Conservation (phyloP, 441 rosid species). For the Cnidoscolus chayamansa region DNA sequence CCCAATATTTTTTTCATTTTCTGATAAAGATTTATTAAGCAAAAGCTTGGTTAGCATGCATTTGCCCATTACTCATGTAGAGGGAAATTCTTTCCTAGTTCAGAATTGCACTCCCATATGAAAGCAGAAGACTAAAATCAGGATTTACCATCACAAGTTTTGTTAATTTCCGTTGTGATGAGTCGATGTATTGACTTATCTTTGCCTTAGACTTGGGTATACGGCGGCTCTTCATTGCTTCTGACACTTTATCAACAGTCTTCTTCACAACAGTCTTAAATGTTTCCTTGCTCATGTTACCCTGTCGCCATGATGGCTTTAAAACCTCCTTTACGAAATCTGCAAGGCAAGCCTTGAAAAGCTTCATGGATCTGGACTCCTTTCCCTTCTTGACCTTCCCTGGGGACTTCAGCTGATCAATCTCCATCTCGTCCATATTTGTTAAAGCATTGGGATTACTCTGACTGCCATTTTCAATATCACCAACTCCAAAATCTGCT, state of each 20-base stretch:
- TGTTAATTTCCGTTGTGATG: constrained; percentile 67
- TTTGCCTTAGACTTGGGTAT: constrained; percentile 77
- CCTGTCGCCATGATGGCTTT: constrained; percentile 87
- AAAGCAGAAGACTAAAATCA: constrained; percentile 1
- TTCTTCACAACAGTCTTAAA: constrained; percentile 89
- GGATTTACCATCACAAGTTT: constrained; percentile 83
- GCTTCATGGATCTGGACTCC: constrained; percentile 65
- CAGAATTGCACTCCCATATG: neutral
- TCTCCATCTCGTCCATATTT: constrained; percentile 45
- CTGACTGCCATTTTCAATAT: constrained; percentile 57
- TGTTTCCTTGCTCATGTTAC: constrained; percentile 95
- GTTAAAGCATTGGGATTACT: constrained; percentile 35
- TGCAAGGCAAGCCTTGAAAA: constrained; percentile 67
- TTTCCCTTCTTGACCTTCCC: constrained; percentile 41
- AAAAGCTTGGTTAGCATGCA: constrained; percentile 5
- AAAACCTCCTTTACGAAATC: constrained; percentile 83
- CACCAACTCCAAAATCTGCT: constrained; percentile 57
- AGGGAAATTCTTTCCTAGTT: constrained; percentile 5
- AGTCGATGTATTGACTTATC: constrained; percentile 73
- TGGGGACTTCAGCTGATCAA: constrained; percentile 52
- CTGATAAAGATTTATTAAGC: neutral
- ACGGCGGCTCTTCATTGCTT: constrained; percentile 67
- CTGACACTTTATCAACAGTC: constrained; percentile 81
- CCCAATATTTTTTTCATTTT: neutral
- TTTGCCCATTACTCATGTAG: neutral